Evolutionary conservation across 148 eudicot genomes (phyloP), one percentile per base, ranked within the genome.

Genomic region (Vaccinium macrocarpon): DNA sequence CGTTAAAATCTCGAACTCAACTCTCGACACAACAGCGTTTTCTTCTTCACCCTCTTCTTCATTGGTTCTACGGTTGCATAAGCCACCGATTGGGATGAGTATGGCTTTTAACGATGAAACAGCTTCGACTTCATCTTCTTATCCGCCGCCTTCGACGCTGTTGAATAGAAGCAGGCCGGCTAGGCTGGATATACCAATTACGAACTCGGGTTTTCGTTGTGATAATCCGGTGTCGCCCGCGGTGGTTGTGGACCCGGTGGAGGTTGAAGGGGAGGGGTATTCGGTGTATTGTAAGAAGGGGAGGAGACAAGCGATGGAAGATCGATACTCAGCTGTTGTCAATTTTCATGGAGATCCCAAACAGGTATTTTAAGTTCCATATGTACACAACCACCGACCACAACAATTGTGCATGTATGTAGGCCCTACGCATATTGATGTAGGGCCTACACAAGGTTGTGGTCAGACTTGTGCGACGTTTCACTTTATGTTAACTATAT

Each of bases 201-300:
- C 85, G 74, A 80, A 82, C 5, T 16, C 62, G 76, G 90, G 89
- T 1, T 91, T 93, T 82, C 46, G 46, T 42, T 42, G 46, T 42
- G 46, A 0, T 42, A 42, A 0, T 5, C 46, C 46, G 6, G 46
- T 42, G 46, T 42, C 46, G 46, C 46, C 46, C 82, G 83, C 1
- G 62, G 23, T 50, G 79, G 48, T 12, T 85, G 53, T 70, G 78
- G 75, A 46, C 42, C 61, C 66, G 84, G 85, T 80, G 83, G 84
- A 82, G 53, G 51, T 61, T 83, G 89, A 87, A 81, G 98, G 88
- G 86, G 94, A 92, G 87, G 99, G 94, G 86, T 85, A 87, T 86
- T 91, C 98, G 23, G 97, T 95, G 82, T 93, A 88, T 84, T 93
- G 97, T 84, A 97, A 92, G 88, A 92, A 88, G 66, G 98, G 99